phyloP scores from a whole-genome alignment of 116 monocot species.

The Cymodocea nodosa region DNA sequence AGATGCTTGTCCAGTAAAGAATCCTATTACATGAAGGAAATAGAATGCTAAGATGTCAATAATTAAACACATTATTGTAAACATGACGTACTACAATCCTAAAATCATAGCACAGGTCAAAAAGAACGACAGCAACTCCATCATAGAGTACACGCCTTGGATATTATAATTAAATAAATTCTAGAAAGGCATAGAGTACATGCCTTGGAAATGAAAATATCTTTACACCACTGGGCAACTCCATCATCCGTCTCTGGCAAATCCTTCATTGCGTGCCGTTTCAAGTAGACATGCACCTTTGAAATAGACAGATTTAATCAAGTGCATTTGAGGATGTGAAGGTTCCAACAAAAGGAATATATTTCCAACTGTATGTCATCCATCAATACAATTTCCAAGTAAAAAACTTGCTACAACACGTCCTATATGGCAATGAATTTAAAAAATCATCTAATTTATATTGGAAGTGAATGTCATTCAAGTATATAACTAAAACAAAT shows the following conservation, averaged over 20 bases:
- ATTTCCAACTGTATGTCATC: neutral
- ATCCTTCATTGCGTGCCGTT: conserved; percentile 65
- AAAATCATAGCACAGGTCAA: neutral
- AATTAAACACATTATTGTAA: neutral
- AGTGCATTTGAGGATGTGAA: neutral
- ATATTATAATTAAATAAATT: neutral
- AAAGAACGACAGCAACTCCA: neutral
- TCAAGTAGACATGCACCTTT: conserved; percentile 79
- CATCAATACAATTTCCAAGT: neutral
- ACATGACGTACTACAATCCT: neutral
- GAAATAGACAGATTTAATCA: neutral
- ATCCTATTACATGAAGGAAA: conserved; percentile 35
- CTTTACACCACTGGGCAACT: conserved; percentile 83
- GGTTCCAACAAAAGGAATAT: too few species aligned
- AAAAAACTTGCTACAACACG: neutral
- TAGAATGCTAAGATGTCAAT: neutral
- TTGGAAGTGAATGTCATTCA: neutral
- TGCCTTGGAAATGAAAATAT: conserved; percentile 73
- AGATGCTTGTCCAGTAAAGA: conserved; percentile 62
- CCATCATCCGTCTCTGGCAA: conserved; percentile 69
- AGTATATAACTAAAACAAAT: neutral
- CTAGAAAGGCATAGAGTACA: neutral
- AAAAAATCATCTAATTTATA: neutral
- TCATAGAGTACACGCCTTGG: neutral
- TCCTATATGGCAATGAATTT: neutral